Evolutionary conservation across 2,329 filamentous ascomycete species (phyloP), one percentile per base, ranked within the genome.

Genomic region (Colletotrichum lini): DNA sequence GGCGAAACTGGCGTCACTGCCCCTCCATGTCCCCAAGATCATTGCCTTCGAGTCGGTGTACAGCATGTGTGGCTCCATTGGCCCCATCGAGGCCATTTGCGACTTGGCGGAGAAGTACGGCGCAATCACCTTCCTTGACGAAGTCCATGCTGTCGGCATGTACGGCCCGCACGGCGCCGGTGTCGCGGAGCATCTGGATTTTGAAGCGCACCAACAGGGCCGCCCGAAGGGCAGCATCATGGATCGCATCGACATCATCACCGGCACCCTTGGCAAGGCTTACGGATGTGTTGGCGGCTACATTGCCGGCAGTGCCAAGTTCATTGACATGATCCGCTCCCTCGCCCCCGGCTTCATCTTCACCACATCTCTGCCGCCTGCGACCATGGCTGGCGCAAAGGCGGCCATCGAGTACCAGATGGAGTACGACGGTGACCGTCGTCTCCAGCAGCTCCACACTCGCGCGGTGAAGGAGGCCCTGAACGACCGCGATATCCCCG

Each of bases 31-130:
- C 45, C 96, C 96, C 69, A 99, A 99, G 87, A 98, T 99, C 75
- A 99, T 99, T 75, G 96, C 96, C 2, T 99, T 98, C 75, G 96
- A 99, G 84, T 98, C 95, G 40, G 96, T 99, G 4, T 99, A 99
- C 85, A 98, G 95, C 86, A 99, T 99, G 96, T 99, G 96, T 80
- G 96, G 96, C 73, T 98, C 95, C 18, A 94, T 99, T 80, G 96
- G 95, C 0, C 96, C 96, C 0, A 99, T 99, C 76, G 94, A 95
- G 83, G 92, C 92, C 79, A 98, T 99, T 73, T 98, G 96, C 81
- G 95, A 99, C 80, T 86, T 99, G 65, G 96, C 96, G 12, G 95
- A 98, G 74, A 98, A 98, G 86, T 99, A 99, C 80, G 96, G 96
- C 70, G 96, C 96, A 49, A 91, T 99, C 74, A 99, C 96, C 77